phyloP scores from a whole-genome alignment of 495 filamentous ascomycete species.

The Poronia punctata region DNA sequence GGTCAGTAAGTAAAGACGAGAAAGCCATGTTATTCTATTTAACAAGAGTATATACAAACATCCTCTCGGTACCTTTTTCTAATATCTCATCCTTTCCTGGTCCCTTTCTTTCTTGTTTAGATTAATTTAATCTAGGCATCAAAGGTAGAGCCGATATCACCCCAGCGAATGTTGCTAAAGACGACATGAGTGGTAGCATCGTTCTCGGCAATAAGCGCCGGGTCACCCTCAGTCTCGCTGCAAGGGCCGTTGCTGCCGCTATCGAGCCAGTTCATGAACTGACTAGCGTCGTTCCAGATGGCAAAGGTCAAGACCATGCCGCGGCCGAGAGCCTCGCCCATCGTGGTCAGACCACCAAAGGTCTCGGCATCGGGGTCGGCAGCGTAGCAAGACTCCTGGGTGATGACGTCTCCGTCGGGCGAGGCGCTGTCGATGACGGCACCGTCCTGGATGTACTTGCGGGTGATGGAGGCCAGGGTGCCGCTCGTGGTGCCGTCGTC shows the following conservation, averaged over 20 bases:
- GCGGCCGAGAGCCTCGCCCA: slow-evolving; percentile 43
- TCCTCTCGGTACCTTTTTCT: too few species aligned
- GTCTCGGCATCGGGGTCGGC: slow-evolving; percentile 52
- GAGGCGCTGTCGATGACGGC: slow-evolving; percentile 48
- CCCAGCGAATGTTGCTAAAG: slow-evolving; percentile 64
- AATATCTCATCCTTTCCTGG: too few species aligned
- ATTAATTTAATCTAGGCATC: too few species aligned
- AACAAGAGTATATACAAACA: too few species aligned
- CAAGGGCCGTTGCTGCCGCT: slow-evolving; percentile 60
- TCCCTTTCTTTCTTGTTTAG: too few species aligned
- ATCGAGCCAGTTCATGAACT: slow-evolving; percentile 63
- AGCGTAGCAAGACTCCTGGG: slow-evolving; percentile 45
- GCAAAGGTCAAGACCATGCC: slow-evolving; percentile 63
- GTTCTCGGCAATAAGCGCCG: slow-evolving; percentile 41
- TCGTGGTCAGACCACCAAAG: slow-evolving; percentile 47
- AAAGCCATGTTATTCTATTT: too few species aligned
- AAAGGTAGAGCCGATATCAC: slow-evolving; percentile 49
- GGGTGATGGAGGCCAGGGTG: slow-evolving; percentile 50
- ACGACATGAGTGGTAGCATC: slow-evolving; percentile 47
- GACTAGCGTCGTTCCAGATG: slow-evolving; percentile 59
- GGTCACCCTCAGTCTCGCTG: slow-evolving; percentile 45
- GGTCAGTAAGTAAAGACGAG: too few species aligned
- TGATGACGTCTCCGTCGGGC: slow-evolving; percentile 45
- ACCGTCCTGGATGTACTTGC: slow-evolving; percentile 59
- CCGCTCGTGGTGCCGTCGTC: slow-evolving; percentile 37